Conservation (phyloP, 805 yeast species). For the Wickerhamiella dianesei region DNA sequence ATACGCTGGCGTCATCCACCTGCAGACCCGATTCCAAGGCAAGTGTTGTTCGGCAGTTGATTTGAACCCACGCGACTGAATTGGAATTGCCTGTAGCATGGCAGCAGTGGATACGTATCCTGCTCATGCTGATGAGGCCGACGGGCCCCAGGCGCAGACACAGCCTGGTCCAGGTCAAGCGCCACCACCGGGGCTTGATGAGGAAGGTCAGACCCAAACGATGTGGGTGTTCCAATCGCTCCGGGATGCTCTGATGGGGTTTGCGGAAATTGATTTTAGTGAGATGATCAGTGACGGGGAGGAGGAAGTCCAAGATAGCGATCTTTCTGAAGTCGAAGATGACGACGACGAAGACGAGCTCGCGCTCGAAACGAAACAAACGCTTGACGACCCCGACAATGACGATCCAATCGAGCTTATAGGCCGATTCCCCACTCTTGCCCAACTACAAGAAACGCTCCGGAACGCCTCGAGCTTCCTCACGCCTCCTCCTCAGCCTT, state of each 20-base stretch:
- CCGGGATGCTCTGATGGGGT: conserved; percentile 1
- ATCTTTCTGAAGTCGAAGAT: neutral
- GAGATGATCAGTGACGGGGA: neutral
- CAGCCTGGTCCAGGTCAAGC: neutral
- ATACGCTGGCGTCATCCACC: neutral
- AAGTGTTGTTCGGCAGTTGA: too few species aligned
- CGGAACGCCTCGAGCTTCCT: conserved; percentile 10
- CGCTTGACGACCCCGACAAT: conserved; percentile 5
- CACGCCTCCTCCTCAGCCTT: neutral
- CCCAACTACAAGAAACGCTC: conserved; percentile 14
- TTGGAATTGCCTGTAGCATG: neutral
- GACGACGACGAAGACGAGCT: conserved; percentile 4
- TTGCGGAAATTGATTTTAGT: neutral
- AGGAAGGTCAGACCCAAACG: neutral
- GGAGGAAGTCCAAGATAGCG: neutral
- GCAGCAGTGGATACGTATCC: neutral
- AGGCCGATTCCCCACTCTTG: conserved; percentile 14
- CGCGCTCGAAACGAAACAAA: conserved; percentile 5
- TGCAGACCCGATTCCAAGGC: neutral
- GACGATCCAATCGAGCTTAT: conserved; percentile 12
- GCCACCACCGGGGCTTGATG: neutral
- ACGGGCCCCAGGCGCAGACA: neutral
- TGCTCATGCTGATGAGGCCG: neutral
- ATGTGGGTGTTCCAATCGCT: conserved; percentile 1
- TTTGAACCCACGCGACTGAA: too few species aligned